Percentiles rank a stretch among this genome's conserved stretches.
phyloP scores from a whole-genome alignment of 352 stramenopile genomes.

The Thraustotheca clavata region DNA sequence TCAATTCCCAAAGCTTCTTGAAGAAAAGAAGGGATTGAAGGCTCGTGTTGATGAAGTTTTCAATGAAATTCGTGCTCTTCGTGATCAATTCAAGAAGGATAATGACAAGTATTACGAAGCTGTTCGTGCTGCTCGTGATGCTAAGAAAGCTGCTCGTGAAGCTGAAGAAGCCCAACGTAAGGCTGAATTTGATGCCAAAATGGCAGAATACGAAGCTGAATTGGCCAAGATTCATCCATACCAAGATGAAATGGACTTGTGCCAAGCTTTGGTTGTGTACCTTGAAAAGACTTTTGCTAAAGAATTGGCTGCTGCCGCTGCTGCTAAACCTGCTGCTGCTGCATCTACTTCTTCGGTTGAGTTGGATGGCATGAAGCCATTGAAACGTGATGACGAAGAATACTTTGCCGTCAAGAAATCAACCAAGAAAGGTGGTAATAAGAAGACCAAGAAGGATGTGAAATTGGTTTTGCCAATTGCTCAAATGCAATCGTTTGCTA shows the following conservation, averaged over 20 bases:
- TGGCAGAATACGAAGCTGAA: conserved; percentile 94
- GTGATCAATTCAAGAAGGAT: conserved; percentile 84
- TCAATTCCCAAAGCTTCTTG: conserved; percentile 69
- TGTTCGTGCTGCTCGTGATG: conserved; percentile 77
- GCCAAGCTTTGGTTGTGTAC: conserved; percentile 90
- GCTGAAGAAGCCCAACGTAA: conserved; percentile 67
- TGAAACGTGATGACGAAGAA: conserved; percentile 80
- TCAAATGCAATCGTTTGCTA: conserved; percentile 86
- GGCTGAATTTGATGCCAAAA: conserved; percentile 89
- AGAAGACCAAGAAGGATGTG: conserved; percentile 73
- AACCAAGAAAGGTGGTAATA: conserved; percentile 43
- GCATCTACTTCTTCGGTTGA: conserved; percentile 44
- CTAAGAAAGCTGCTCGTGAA: conserved; percentile 76
- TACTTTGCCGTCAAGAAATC: conserved; percentile 67
- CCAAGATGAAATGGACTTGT: conserved; percentile 94
- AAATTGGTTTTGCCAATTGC: conserved; percentile 73
- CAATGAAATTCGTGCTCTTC: conserved; percentile 75
- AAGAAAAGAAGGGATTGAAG: conserved; percentile 86
- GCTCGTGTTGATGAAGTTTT: conserved; percentile 89
- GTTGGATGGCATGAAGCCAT: conserved; percentile 89
- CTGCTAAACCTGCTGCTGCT: conserved; percentile 33
- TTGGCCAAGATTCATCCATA: conserved; percentile 94
- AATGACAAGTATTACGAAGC: conserved; percentile 94
- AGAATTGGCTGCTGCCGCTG: conserved; percentile 52
- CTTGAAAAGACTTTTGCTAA: conserved; percentile 89